Conservation (phyloP, 202 grass and related monocot genomes). For the Schoenoplectus triqueter region DNA sequence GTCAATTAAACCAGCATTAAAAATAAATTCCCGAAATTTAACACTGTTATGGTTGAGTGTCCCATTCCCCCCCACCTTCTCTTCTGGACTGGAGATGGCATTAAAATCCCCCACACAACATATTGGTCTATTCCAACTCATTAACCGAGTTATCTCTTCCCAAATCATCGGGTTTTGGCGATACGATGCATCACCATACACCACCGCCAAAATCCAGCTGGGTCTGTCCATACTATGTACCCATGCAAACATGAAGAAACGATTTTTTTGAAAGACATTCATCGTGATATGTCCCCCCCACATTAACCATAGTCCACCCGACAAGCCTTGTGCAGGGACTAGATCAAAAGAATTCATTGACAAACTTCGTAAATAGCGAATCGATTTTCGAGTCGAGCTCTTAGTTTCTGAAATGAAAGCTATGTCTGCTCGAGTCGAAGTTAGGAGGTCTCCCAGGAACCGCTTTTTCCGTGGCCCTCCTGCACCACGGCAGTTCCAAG, state of each 20-base stretch:
- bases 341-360: neutral
- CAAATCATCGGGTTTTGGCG: neutral
- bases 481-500: too few relatives aligned
- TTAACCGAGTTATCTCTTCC: neutral
- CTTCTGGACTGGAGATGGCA: neutral
- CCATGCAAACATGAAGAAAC: neutral
- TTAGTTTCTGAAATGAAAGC: too few relatives aligned
- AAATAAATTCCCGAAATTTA: neutral
- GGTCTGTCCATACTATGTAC: neutral
- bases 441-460: too few relatives aligned
- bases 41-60: neutral
- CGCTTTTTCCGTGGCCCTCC: too few relatives aligned
- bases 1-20: neutral
- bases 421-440: too few relatives aligned
- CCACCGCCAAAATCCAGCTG: neutral
- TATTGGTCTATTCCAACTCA: accelerated
- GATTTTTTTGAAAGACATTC: neutral
- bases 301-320: neutral
- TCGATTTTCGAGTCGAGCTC: too few relatives aligned
- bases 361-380: too few relatives aligned
- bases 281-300: neutral
- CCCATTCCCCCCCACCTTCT: neutral
- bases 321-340: neutral
- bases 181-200: neutral
- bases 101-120: neutral